Evolutionary conservation across 2,329 filamentous ascomycete species (phyloP).

Genomic region (Trichoderma endophyticum): DNA sequence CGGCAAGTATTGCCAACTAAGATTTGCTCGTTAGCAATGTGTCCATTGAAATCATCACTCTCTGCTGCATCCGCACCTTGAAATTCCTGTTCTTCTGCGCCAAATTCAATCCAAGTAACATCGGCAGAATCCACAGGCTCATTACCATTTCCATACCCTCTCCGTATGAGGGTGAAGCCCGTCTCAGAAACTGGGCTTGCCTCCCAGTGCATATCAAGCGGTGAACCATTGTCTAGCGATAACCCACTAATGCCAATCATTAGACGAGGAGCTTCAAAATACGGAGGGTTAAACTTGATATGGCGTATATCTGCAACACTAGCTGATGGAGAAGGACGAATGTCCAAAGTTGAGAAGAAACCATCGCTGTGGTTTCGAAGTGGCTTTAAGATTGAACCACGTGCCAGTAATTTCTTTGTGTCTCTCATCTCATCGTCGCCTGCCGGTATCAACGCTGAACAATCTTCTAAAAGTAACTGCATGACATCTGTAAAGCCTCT

Average conservation of each 20-base stretch:
- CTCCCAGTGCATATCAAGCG: background rate
- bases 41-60: no score
- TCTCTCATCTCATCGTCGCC: background rate
- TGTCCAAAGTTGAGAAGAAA: background rate
- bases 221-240: no score
- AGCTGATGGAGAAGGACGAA: no score
- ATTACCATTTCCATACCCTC: no score
- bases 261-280: background rate
- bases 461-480: background rate
- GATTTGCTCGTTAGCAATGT: no score
- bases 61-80: background rate
- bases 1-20: no score
- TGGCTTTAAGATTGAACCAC: background rate
- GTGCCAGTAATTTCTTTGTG: background rate
- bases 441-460: background rate
- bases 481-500: background rate
- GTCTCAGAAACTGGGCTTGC: background rate
- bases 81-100: background rate
- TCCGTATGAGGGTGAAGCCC: background rate
- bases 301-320: background rate
- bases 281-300: background rate
- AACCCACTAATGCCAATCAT: background rate
- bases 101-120: background rate
- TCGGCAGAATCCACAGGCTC: background rate
- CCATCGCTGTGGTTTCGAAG: background rate